phyloP scores from a whole-genome alignment of 495 filamentous ascomycete species.

The Penicillium malachiteum region DNA sequence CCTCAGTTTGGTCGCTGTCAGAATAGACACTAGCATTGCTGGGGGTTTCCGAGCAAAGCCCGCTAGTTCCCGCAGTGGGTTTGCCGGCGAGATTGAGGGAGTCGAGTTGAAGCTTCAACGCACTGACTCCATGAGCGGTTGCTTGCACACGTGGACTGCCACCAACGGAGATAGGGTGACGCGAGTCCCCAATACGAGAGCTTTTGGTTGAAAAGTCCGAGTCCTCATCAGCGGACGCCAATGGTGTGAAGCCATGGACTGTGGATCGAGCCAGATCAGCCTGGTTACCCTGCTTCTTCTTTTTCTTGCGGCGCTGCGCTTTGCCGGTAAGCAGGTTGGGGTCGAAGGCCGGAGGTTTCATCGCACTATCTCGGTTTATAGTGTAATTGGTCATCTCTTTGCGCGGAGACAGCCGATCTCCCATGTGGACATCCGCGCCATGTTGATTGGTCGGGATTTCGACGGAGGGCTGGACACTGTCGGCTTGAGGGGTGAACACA shows the following conservation, averaged over 20 bases:
- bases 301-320: conserved; percentile 42
- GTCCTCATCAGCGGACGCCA: conserved; percentile 81
- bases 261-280: conserved; percentile 66
- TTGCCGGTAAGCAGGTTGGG: conserved; percentile 32
- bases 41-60: conserved; percentile 43
- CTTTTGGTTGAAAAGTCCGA: conserved; percentile 64
- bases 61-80: conserved; percentile 23
- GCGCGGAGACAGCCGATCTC: conserved; percentile 26
- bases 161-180: conserved; percentile 23
- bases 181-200: conserved; percentile 43
- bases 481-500: conserved; percentile 46
- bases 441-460: conserved; percentile 28
- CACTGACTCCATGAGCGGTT: conserved; percentile 69
- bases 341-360: conserved; percentile 25
- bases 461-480: conserved; percentile 30
- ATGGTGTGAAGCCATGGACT: conserved; percentile 82
- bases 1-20: conserved; percentile 54
- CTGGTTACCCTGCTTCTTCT: conserved; percentile 49
- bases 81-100: conserved; percentile 57
- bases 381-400: conserved; percentile 18
- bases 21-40: conserved; percentile 59
- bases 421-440: conserved; percentile 32
- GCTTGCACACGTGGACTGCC: conserved; percentile 58
- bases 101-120: conserved; percentile 73
- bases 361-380: conserved; percentile 12